A percentile compares a stretch with the other conserved stretches of the same genome.
Evolutionary conservation across 805 yeast species (phyloP).

Genomic region (Candida golubevii): DNA sequence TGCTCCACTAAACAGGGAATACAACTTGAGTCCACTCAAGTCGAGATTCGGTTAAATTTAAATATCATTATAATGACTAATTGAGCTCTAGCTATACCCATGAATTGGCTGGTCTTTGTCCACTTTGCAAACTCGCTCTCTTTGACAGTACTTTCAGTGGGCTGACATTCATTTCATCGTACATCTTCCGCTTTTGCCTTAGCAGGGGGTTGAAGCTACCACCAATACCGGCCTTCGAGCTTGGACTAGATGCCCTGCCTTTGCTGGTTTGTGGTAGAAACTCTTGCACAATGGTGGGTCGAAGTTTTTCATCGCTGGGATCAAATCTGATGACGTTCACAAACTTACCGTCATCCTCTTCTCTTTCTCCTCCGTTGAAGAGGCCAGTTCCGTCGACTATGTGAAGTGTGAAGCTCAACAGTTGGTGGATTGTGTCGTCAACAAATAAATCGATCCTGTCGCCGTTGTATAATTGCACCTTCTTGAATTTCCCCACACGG

Average conservation of each 20-base stretch:
- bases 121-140: conserved; percentile 27
- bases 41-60: not conserved
- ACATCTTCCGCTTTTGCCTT: conserved; percentile 24
- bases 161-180: conserved; percentile 17
- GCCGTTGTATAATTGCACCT: conserved; percentile 56
- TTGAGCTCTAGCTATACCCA: conserved; percentile 12
- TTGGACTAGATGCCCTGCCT: not conserved
- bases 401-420: conserved; percentile 49
- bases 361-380: conserved; percentile 45
- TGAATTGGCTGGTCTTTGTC: conserved; percentile 25
- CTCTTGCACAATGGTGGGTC: conserved; percentile 23
- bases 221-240: conserved; percentile 17
- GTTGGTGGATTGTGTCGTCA: conserved; percentile 51
- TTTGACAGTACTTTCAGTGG: conserved; percentile 19
- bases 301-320: conserved; percentile 24
- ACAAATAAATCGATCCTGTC: conserved; percentile 64
- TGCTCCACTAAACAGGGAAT: conserved; percentile 4
- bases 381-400: conserved; percentile 62
- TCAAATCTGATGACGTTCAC: conserved; percentile 27
- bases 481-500: conserved; percentile 57
- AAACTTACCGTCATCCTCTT: conserved; percentile 13
- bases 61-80: not conserved
- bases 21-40: conserved; percentile 12
- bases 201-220: conserved; percentile 28
- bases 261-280: not conserved